phyloP scores from a whole-genome alignment of 306 rosid species.

The Acacia melanoxylon region DNA sequence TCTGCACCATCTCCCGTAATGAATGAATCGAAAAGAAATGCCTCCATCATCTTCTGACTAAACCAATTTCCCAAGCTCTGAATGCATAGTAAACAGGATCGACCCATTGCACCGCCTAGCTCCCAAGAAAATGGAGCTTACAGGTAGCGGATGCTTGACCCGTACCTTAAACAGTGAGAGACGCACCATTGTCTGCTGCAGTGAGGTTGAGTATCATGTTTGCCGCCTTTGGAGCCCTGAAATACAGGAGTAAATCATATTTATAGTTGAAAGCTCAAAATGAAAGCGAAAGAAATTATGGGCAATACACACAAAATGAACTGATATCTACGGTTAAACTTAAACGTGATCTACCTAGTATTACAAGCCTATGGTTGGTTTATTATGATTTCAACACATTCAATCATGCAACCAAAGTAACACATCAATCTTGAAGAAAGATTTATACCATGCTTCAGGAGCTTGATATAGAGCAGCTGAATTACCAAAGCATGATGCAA shows the following conservation, averaged over 20 bases:
- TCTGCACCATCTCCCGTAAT: neutral
- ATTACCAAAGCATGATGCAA: constrained; percentile 78
- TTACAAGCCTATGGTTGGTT: neutral
- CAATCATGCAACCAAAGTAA: neutral
- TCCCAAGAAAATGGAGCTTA: neutral
- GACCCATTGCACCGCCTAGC: neutral
- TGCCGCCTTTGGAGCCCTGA: constrained; percentile 84
- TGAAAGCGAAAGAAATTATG: neutral
- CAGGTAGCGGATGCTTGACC: neutral
- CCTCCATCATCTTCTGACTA: neutral
- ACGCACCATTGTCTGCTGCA: constrained; percentile 84
- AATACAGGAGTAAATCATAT: neutral
- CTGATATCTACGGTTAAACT: neutral
- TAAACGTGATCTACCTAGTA: neutral
- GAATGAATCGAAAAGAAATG: neutral
- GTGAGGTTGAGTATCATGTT: constrained; percentile 83
- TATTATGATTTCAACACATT: neutral
- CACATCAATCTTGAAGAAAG: neutral
- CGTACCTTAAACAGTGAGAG: constrained; percentile 62
- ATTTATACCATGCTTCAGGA: constrained; percentile 66
- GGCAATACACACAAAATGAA: neutral
- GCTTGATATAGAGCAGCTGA: constrained; percentile 66
- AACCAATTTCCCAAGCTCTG: neutral
- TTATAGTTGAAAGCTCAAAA: neutral
- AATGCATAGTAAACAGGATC: neutral